A percentile compares a stretch with the other conserved stretches of the same genome.
Evolutionary conservation across 2,329 filamentous ascomycete genomes (phyloP).

Genomic region (Hymenoscyphus repandus): DNA sequence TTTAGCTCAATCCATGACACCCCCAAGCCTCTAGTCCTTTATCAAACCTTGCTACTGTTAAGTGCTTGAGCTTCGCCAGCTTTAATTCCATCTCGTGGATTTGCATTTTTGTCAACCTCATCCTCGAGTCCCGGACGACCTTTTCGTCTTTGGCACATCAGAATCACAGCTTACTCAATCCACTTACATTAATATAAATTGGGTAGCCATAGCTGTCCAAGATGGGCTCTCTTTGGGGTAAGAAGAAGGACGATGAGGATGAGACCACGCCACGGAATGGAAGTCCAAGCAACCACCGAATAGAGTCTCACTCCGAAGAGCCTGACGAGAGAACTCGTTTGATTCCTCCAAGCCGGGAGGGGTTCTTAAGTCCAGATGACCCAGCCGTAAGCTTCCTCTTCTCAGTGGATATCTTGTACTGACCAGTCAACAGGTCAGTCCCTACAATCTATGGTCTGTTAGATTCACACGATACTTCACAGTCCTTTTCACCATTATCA

Average conservation of each 20-base stretch:
- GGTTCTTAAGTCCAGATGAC: slow-evolving; percentile 72
- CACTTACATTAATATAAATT: too few relatives aligned
- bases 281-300: slow-evolving; percentile 18
- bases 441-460: slow-evolving; percentile 92
- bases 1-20: too few relatives aligned
- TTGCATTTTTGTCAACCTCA: background rate
- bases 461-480: slow-evolving; percentile 75
- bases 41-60: background rate
- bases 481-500: slow-evolving; percentile 66
- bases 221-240: slow-evolving; percentile 52
- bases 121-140: too few relatives aligned
- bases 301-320: slow-evolving; percentile 35
- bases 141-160: too few relatives aligned
- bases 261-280: slow-evolving; percentile 12
- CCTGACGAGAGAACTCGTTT: slow-evolving; percentile 51
- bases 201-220: slow-evolving; percentile 10
- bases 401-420: too few relatives aligned
- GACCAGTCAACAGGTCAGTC: slow-evolving; percentile 51
- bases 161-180: too few relatives aligned
- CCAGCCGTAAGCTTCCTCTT: slow-evolving; percentile 57
- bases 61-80: background rate
- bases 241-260: slow-evolving; percentile 37
- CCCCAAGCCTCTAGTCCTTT: background rate
- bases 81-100: background rate
- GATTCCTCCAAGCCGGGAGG: slow-evolving; percentile 26